Evolutionary conservation across 2,329 filamentous ascomycete genomes (phyloP).

Genomic region (Hawksworthiomyces lignivorus): DNA sequence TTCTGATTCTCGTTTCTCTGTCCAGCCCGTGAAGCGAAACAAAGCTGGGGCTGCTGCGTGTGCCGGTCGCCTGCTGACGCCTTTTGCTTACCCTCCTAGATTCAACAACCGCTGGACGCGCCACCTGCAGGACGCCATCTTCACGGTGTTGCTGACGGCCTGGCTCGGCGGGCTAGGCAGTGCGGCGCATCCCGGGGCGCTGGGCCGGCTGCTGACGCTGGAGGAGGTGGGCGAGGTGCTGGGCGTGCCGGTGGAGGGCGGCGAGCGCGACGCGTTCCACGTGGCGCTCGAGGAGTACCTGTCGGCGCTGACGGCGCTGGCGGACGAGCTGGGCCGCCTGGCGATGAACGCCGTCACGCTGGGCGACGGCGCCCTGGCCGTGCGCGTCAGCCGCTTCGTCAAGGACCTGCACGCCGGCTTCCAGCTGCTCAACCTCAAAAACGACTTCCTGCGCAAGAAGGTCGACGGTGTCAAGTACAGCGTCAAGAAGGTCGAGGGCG

Average conservation of each 20-base stretch:
- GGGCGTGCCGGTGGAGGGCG: constrained; percentile 85
- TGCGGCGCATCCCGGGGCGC: constrained; percentile 42
- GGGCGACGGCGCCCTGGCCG: constrained; percentile 76
- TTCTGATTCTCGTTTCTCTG: too few relatives aligned
- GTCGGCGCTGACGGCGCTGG: constrained; percentile 74
- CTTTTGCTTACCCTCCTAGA: constrained; percentile 29
- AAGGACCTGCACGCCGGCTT: constrained; percentile 95
- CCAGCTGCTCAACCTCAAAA: constrained; percentile 95
- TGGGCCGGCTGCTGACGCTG: constrained; percentile 69
- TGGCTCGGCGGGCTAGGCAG: constrained; percentile 71
- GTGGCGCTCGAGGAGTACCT: constrained; percentile 97
- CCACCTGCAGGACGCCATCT: constrained; percentile 71
- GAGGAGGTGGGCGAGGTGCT: constrained; percentile 78
- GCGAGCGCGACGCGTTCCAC: constrained; percentile 85
- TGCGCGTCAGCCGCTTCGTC: constrained; percentile 84
- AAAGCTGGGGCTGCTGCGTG: constrained; percentile 12
- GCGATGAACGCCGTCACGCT: constrained; percentile 92
- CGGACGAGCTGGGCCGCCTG: constrained; percentile 83
- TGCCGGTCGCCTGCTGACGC: constrained; percentile 1
- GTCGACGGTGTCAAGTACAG: constrained; percentile 94
- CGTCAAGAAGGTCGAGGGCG: constrained; percentile 96
- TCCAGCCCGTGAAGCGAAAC: too few relatives aligned
- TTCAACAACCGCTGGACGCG: constrained; percentile 83
- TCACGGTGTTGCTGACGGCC: constrained; percentile 48
- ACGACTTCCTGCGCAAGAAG: constrained; percentile 78